Percentiles rank a stretch among this genome's conserved stretches.
Conservation (phyloP, 2,329 filamentous ascomycete species). For the Claviceps sp. region DNA sequence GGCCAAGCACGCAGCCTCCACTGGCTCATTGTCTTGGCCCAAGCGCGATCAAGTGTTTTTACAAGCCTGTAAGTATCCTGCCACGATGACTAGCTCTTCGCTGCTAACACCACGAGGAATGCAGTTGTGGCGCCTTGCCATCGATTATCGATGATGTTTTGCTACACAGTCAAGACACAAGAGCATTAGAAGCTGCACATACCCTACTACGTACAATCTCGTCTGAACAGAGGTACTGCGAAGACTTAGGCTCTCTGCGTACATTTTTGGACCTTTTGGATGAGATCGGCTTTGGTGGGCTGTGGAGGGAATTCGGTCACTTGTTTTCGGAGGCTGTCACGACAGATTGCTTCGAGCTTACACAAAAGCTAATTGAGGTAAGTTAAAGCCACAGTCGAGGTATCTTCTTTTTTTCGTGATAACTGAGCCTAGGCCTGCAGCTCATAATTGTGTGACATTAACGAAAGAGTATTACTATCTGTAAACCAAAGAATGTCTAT, state of each 20-base stretch:
- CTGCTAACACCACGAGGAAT: constrained; percentile 6
- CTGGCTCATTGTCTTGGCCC: constrained; percentile 47
- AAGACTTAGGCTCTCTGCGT: constrained; percentile 32
- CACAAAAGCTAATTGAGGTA: constrained; percentile 49
- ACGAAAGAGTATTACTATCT: too few relatives aligned
- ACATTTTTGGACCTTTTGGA: constrained; percentile 40
- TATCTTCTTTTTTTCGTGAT: background rate
- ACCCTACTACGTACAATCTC: constrained; percentile 44
- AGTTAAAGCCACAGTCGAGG: constrained; percentile 7
- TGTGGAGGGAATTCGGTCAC: constrained; percentile 45
- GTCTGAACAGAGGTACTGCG: constrained; percentile 36
- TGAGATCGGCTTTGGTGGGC: constrained; percentile 47
- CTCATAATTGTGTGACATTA: constrained; percentile 5
- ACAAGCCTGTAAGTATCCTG: constrained; percentile 38
- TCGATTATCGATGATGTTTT: constrained; percentile 48
- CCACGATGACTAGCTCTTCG: too few relatives aligned
- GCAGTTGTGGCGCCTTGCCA: constrained; percentile 41
- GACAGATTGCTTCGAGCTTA: constrained; percentile 38
- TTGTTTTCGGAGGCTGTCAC: constrained; percentile 35
- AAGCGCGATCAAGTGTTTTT: constrained; percentile 40
- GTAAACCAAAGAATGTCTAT: too few relatives aligned
- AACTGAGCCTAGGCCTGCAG: constrained; percentile 3
- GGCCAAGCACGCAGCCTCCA: constrained; percentile 44
- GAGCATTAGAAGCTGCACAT: constrained; percentile 47
- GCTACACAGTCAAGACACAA: constrained; percentile 47